Evolutionary conservation across 75 land plant species (phyloP).

Genomic region (Sequoiadendron giganteum): DNA sequence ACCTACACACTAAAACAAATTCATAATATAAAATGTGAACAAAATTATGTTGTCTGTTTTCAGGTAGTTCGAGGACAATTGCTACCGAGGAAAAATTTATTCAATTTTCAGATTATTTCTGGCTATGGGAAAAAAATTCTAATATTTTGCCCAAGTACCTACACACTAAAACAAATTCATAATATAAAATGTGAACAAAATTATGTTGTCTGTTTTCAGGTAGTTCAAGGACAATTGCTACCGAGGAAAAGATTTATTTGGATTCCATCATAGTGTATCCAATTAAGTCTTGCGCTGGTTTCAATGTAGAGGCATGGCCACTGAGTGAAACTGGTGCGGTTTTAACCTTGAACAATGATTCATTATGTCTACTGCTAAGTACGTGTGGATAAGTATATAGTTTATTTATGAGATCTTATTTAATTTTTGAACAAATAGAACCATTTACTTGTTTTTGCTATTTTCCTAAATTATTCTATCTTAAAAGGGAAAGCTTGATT

Average conservation of each 20-base stretch:
- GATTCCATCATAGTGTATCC: slow-evolving; percentile 78
- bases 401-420: background rate
- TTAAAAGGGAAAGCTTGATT: background rate
- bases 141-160: background rate
- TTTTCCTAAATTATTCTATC: background rate
- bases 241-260: slow-evolving; percentile 21
- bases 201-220: slow-evolving; percentile 15
- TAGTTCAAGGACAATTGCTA: background rate
- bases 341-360: background rate
- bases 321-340: slow-evolving; percentile 58
- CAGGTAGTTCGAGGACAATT: no score
- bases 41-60: background rate
- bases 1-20: background rate
- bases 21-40: background rate
- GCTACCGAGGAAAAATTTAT: no score
- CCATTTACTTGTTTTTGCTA: background rate
- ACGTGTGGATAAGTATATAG: background rate
- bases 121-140: background rate
- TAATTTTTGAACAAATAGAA: background rate
- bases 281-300: slow-evolving; percentile 93
- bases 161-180: background rate
- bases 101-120: background rate
- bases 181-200: background rate
- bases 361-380: background rate
- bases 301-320: slow-evolving; percentile 76